These are phyloP conservation scores for Galerina sulciceps DNA, from an alignment of 768 basidiomycete species.

Conservation along the genomic window DNA sequence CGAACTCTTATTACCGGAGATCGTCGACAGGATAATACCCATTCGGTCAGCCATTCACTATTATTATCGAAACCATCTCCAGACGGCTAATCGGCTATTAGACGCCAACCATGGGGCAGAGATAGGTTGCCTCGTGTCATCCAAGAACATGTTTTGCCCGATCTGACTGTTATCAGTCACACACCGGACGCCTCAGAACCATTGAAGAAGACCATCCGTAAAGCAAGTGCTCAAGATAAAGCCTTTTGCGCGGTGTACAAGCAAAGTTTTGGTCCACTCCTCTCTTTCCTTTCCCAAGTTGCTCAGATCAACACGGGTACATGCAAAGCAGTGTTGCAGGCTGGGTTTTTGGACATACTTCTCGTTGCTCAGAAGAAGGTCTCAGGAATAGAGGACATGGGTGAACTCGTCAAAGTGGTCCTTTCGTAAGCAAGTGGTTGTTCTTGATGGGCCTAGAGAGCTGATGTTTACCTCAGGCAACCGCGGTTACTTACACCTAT, in stretches of 20 bases:
- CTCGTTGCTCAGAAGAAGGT: not conserved
- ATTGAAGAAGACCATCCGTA: not conserved
- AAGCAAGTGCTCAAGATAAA: conserved; percentile 4
- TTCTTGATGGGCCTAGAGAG: not conserved
- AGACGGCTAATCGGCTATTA: not conserved
- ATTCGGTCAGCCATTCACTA: not conserved
- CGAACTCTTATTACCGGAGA: conserved; percentile 8
- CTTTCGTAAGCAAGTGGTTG: not conserved
- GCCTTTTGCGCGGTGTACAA: not conserved
- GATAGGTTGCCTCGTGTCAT: conserved; percentile 3
- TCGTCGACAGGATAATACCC: conserved; percentile 6
- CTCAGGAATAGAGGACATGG: not conserved
- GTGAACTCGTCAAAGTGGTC: not conserved
- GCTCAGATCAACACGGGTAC: not conserved
- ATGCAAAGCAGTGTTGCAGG: conserved; percentile 6
- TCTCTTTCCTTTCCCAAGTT: conserved; percentile 3
- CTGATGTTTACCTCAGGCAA: not conserved
- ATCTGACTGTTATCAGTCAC: conserved; percentile 5
- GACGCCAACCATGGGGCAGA: conserved; percentile 8
- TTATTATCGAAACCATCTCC: not conserved
- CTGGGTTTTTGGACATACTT: conserved; percentile 8
- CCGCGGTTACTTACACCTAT: not conserved
- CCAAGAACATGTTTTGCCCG: conserved; percentile 3
- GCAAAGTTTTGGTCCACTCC: not conserved
- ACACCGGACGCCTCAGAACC: not conserved